Conservation (phyloP, 345 rosid genomes). For the Gossypium stocksii region DNA sequence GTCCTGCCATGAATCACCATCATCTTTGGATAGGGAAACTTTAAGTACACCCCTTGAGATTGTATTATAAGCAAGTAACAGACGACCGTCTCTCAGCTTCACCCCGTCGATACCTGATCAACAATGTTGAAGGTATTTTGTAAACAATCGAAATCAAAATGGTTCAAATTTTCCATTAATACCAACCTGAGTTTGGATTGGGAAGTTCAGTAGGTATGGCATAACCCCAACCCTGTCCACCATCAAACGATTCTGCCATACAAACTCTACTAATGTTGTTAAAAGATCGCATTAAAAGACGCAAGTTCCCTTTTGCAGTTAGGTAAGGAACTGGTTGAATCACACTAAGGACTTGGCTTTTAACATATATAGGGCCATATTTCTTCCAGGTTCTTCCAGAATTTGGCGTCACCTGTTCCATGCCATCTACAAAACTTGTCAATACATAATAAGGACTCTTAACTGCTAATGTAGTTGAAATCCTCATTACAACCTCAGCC, state of each 20-base stretch:
- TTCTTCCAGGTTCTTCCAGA: slow-evolving; percentile 76
- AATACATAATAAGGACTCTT: slow-evolving; percentile 2
- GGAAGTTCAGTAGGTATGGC: slow-evolving; percentile 70
- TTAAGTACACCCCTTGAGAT: slow-evolving; percentile 77
- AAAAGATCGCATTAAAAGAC: slow-evolving; percentile 61
- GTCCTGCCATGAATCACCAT: slow-evolving; percentile 71
- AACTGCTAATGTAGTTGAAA: slow-evolving; percentile 11
- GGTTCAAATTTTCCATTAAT: neutral
- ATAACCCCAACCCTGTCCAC: slow-evolving; percentile 64
- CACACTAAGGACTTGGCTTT: slow-evolving; percentile 66
- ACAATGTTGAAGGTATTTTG: neutral
- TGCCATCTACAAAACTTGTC: slow-evolving; percentile 10
- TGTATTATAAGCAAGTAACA: slow-evolving; percentile 77
- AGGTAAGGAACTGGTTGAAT: slow-evolving; percentile 86
- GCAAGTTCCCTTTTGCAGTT: slow-evolving; percentile 58
- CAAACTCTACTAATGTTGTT: slow-evolving; percentile 59
- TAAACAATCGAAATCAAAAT: neutral
- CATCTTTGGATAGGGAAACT: slow-evolving; percentile 64
- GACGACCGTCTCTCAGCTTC: slow-evolving; percentile 62
- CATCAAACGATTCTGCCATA: slow-evolving; percentile 69
- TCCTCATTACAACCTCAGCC: slow-evolving; percentile 61
- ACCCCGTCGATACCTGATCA: slow-evolving; percentile 74
- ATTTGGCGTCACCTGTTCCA: slow-evolving; percentile 63
- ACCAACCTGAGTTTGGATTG: slow-evolving; percentile 86
- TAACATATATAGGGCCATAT: slow-evolving; percentile 67